A percentile compares a stretch with the other conserved stretches of the same genome.
These are phyloP conservation scores for Venturia nashicola DNA, from an alignment of 2,329 filamentous ascomycete species.

Conservation along the genomic window DNA sequence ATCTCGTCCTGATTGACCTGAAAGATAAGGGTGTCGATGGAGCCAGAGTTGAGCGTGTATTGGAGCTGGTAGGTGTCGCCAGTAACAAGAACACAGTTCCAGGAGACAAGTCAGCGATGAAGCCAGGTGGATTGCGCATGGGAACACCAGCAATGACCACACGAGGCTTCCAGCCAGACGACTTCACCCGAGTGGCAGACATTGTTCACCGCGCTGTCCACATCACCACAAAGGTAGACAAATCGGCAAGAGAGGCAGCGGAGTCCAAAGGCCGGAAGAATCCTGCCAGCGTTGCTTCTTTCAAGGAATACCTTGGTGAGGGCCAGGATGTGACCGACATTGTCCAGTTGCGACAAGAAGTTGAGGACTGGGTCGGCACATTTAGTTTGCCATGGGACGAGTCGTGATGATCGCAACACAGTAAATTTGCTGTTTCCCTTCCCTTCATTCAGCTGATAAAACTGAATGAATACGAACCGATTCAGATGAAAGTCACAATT, in stretches of 20 bases:
- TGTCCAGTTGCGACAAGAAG: constrained; percentile 26
- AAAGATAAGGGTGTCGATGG: constrained; percentile 80
- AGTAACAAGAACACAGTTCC: constrained; percentile 99
- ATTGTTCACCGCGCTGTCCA: constrained; percentile 28
- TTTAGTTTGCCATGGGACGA: constrained; percentile 27
- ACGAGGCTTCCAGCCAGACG: constrained; percentile 81
- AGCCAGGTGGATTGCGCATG: constrained; percentile 87
- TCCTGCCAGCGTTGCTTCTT: constrained; percentile 25
- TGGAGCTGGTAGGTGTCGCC: constrained; percentile 97
- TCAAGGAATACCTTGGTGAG: constrained; percentile 29
- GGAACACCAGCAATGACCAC: constrained; percentile 96
- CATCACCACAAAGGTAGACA: constrained; percentile 29
- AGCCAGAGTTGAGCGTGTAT: constrained; percentile 86
- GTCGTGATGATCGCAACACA: background rate
- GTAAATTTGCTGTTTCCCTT: no score
- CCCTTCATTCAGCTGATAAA: no score
- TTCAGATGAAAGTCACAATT: background rate
- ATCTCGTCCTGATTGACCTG: constrained; percentile 92
- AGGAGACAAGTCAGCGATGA: constrained; percentile 93
- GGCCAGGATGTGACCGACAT: constrained; percentile 29
- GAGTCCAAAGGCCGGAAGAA: constrained; percentile 25
- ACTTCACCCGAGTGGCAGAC: constrained; percentile 60
- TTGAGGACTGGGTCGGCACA: constrained; percentile 30
- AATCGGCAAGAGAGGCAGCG: constrained; percentile 25
- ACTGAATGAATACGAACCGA: no score